Base-by-base conservation (phyloP, 148 eudicot genomes). In the Chenopodium suecicum region DNA sequence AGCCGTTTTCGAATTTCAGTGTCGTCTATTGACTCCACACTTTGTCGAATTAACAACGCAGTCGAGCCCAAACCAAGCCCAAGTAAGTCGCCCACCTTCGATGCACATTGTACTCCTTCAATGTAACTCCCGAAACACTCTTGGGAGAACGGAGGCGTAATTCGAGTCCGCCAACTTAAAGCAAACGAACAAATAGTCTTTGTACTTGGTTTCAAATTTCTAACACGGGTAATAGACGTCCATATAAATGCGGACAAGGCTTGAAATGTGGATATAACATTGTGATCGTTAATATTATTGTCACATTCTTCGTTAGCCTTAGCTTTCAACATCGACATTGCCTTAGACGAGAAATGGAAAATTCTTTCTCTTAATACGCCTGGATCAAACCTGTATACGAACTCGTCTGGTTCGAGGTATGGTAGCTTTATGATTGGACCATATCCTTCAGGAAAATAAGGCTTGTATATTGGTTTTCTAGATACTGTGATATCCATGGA, bases 111-210 rank as follows among this genome's bases (percentile, higher is more conserved):
- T 27, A 89, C 91, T 0, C 63, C 73, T 16, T 85, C 78, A 19
- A 91, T 84, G 65, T 91, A 86, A 79, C 90, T 92, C 4, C 98
- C 97, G 65, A 94, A 90, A 70, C 88, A 88, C 27, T 86, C 41
- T 9, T 91, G 52, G 52, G 90, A 86, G 1, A 94, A 74, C 34
- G 73, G 81, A 3, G 97, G 95, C 54, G 83, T 88, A 0, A 90
- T 75, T 29, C 92, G 77, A 79, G 90, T 85, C 41, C 98, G 84
- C 62, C 91, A 86, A 71, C 88, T 90, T 2, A 89, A 88, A 1
- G 90, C 88, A 88, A 91, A 81, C 9, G 94, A 27, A 62, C 90
- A 92, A 79, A 88, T 86, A 22, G 93, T 94, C 77, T 86, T 48
- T 48, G 10, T 41, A 5, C 44, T 5, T 0, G 70, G 77, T 0